Conservation (phyloP, 2,329 filamentous ascomycete genomes). For the Aureobasidium sp. region DNA sequence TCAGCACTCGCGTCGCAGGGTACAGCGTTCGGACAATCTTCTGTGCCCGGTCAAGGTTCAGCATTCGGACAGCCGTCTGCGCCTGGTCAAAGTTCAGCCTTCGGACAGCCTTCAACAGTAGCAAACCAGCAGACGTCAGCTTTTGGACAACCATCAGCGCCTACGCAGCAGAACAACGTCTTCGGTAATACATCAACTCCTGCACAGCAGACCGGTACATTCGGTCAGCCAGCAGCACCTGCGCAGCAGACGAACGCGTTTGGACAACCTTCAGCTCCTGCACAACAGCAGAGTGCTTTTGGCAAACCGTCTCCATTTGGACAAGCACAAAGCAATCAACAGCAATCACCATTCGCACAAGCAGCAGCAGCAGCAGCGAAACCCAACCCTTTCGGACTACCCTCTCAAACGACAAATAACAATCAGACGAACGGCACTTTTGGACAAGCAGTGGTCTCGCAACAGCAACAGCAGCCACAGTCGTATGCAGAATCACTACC, state of each 20-base stretch:
- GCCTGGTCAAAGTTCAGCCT: constrained; percentile 6
- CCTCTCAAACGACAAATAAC: neutral
- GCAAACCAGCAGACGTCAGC: neutral
- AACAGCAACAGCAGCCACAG: neutral
- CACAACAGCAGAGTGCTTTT: constrained; percentile 18
- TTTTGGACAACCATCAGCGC: constrained; percentile 17
- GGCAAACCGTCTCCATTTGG: constrained; percentile 13
- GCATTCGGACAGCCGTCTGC: constrained; percentile 2
- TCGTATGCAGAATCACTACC: neutral
- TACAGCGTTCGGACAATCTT: constrained; percentile 22
- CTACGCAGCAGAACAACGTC: neutral
- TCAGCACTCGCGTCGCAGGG: constrained; percentile 17
- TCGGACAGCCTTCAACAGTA: neutral
- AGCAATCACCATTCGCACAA: constrained; percentile 19
- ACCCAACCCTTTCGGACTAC: constrained; percentile 19
- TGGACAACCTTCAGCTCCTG: constrained; percentile 24
- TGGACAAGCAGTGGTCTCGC: neutral
- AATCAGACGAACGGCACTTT: neutral
- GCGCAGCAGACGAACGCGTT: constrained; percentile 20
- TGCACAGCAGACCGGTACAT: constrained; percentile 15
- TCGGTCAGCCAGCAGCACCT: constrained; percentile 2
- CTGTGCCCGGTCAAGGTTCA: constrained; percentile 4
- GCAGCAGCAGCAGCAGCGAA: constrained; percentile 8
- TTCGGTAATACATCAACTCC: constrained; percentile 26
- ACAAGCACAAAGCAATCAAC: constrained; percentile 14